Base-by-base conservation (phyloP, 495 filamentous ascomycete genomes). In the Penicillium tannophilum region DNA sequence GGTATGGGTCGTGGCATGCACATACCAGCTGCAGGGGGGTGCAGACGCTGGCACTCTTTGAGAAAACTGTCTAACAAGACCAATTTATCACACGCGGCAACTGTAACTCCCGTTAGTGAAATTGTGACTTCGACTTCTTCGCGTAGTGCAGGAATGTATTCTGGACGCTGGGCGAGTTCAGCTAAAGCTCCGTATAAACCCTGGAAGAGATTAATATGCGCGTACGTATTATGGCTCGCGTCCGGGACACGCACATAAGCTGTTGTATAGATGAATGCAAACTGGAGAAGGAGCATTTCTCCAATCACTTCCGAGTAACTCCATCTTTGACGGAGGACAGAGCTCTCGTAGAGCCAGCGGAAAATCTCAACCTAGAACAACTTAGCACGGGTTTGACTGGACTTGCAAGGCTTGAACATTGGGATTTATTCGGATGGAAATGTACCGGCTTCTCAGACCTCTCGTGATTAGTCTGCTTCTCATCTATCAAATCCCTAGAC, bases 21-120 rank as follows among this genome's bases (percentile, higher is more conserved):
- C 59, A 55, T 56, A 69, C 66, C 51, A 23, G 66, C 63, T 53
- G 66, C 59, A 56, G 66, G 66, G 19, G 63, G 66, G 45, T 66
- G 63, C 39, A 72, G 41, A 7, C 69, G 62, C 55, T 63, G 64
- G 45, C 63, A 68, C 47, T 73, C 71, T 31, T 71, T 73, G 16
- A 72, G 36, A 43, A 73, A 70, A 54, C 64, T 68, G 24, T 73
- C 69, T 31, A 67, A 33, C 42, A 59, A n/a, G 6, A 63, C 55
- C 60, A 62, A 65, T 50, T 30, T 52, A 58, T 64, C 45, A 39
- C 66, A 69, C 11, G 52, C 59, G 8, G 54, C 14, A 16, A 61
- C 51, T 24, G 54, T 64, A 10, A 55, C 39, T n/a, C 61, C 67
- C 31, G 26, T 26, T 41, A 58, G 31, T 17, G 50, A 26, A 6